Evolutionary conservation across 208 protist species (phyloP), one percentile per base, ranked within the genome.

Genomic region (Acanthamoeba castellanii): DNA sequence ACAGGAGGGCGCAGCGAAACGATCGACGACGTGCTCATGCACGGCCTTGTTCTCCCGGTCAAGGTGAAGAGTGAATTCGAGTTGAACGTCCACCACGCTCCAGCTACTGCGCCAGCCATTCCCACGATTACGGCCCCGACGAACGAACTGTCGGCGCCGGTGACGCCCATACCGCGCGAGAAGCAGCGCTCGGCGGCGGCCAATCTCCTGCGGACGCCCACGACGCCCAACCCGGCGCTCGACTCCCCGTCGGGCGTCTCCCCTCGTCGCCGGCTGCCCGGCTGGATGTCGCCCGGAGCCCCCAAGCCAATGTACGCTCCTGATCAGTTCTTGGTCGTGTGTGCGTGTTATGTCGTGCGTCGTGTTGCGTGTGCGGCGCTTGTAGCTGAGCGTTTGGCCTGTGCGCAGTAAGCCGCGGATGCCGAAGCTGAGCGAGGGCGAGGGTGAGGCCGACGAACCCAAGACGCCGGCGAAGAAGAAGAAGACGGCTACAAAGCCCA

Each of bases 221-320:
- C 70, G 8, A 78, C 70, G 22, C 70, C 70, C 70, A 78, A 8
- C 18, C 52, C 52, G 52, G 18, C 3, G 30, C 9, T 22, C 64
- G 64, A 72, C 25, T 82, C 74, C 20, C 45, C 78, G 78, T 85
- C 78, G 20, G 78, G 8, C 20, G 25, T 34, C 18, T 85, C 78
- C 13, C 78, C 78, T 14, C 78, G 78, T 8, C 18, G 78, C 8
- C 78, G 78, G 14, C 47, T 85, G 45, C 78, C 78, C 47, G 78
- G 78, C n/a, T 85, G 78, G 78, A 85, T 85, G 78, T 85, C 78
- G 16, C 78, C 78, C 22, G 78, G 47, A n/a, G 78, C 30, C 25
- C 27, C 16, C 45, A 82, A 82, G 20, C 74, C 37, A 82, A 82
- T 3, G 74, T 82, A 47, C 25, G 66, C 25, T 34, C 16, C 14